A percentile compares a stretch with the other conserved stretches of the same genome.
Evolutionary conservation across 1,139 yeast species (phyloP).

Genomic region (Yamadazyma membranifaciens): DNA sequence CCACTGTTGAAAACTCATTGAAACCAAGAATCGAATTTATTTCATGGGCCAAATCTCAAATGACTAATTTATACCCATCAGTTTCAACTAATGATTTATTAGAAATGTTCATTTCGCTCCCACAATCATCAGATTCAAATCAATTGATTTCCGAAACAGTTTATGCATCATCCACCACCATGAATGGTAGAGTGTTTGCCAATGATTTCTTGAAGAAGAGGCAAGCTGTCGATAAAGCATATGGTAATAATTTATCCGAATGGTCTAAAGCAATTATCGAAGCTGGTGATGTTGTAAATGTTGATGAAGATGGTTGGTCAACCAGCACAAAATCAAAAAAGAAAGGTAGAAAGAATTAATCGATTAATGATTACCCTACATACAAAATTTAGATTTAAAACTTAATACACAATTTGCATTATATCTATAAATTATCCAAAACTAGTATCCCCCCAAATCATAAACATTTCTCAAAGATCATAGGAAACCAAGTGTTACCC

Average conservation of each 20-base stretch:
- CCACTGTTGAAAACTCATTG: constrained; percentile 26
- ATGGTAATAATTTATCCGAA: constrained; percentile 54
- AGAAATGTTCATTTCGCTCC: constrained; percentile 77
- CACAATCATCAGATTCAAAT: constrained; percentile 66
- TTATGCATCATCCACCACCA: constrained; percentile 83
- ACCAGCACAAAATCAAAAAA: constrained; percentile 55
- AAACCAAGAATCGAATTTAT: constrained; percentile 64
- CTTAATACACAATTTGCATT: constrained; percentile 5
- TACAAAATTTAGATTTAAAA: neutral
- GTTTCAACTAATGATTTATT: constrained; percentile 76
- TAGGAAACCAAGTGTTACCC: neutral
- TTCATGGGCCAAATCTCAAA: constrained; percentile 78
- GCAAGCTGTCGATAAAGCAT: constrained; percentile 61
- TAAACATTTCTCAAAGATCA: too few species aligned
- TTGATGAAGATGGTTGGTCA: constrained; percentile 77
- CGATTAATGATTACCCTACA: constrained; percentile 3
- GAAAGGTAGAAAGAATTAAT: constrained; percentile 26
- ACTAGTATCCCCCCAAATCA: neutral
- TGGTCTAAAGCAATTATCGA: constrained; percentile 66
- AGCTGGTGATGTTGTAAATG: constrained; percentile 45
- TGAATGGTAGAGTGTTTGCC: constrained; percentile 96
- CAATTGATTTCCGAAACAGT: constrained; percentile 92
- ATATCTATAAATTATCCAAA: neutral
- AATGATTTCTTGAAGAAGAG: constrained; percentile 83
- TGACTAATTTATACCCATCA: constrained; percentile 70